Percentiles rank a stretch among this genome's conserved stretches.
Conservation (phyloP, 2,329 filamentous ascomycete species). For the Anisogramma anomala region DNA sequence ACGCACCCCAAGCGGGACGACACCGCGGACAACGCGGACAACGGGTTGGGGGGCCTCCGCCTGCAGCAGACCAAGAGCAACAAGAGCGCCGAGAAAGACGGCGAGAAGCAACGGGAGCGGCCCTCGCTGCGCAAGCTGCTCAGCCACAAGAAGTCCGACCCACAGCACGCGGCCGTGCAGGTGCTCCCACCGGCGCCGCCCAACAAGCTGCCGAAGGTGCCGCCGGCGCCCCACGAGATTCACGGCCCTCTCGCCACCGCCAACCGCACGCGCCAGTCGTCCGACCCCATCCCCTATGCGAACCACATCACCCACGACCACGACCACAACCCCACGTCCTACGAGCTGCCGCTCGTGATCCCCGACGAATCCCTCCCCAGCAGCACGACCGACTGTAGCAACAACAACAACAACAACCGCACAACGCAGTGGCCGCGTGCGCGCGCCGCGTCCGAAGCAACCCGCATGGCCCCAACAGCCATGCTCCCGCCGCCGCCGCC, state of each 20-base stretch:
- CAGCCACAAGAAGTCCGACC: constrained; percentile 12
- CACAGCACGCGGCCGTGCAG: constrained; percentile 9
- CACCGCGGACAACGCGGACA: constrained; percentile 22
- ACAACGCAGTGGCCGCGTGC: constrained; percentile 9
- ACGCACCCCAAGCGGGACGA: constrained; percentile 22
- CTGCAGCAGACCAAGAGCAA: constrained; percentile 13
- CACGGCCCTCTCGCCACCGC: neutral
- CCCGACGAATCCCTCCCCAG: constrained; percentile 18
- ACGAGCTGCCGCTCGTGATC: constrained; percentile 18
- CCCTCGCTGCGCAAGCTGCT: constrained; percentile 8
- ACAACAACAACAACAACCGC: constrained; percentile 12
- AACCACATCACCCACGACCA: constrained; percentile 7
- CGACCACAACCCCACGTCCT: constrained; percentile 5
- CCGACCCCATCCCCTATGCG: constrained; percentile 11
- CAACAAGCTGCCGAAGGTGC: constrained; percentile 5
- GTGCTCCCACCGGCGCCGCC: neutral
- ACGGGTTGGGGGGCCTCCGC: constrained; percentile 14
- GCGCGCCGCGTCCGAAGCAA: constrained; percentile 6
- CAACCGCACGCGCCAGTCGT: constrained; percentile 11
- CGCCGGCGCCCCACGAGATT: neutral
- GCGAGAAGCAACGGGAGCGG: constrained; percentile 17
- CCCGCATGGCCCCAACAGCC: too few species aligned
- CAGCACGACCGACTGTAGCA: constrained; percentile 8
- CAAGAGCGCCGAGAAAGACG: constrained; percentile 17
- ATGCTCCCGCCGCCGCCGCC: constrained; percentile 8